phyloP scores from a whole-genome alignment of 441 rosid species.

The Codiaeum variegatum region DNA sequence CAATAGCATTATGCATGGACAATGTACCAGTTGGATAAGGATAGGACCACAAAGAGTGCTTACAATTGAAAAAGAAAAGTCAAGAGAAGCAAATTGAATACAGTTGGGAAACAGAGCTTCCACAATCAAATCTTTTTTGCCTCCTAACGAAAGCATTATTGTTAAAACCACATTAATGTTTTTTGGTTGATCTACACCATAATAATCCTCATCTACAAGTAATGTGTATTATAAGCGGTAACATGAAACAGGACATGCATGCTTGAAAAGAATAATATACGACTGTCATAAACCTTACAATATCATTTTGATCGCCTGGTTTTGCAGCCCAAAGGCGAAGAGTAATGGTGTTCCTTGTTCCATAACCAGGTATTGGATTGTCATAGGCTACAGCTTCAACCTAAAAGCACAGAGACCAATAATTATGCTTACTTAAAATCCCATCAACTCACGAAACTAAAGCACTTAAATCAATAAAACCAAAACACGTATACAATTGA shows the following conservation, averaged over 20 bases:
- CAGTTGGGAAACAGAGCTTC: neutral
- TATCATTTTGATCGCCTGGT: slow-evolving; percentile 47
- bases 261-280: slow-evolving; percentile 14
- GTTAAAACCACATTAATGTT: neutral
- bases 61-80: neutral
- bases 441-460: neutral
- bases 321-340: slow-evolving; percentile 66
- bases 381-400: slow-evolving; percentile 62
- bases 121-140: neutral
- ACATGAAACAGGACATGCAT: neutral
- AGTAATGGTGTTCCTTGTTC: slow-evolving; percentile 48
- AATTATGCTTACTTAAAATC: neutral
- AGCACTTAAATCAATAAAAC: neutral
- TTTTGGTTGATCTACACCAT: neutral
- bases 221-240: neutral
- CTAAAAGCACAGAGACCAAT: slow-evolving; percentile 29
- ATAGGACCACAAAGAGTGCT: too few relatives aligned
- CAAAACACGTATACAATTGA: neutral
- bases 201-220: neutral
- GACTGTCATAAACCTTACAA: slow-evolving; percentile 33
- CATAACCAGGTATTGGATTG: slow-evolving; percentile 56
- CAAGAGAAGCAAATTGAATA: neutral
- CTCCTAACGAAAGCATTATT: too few relatives aligned
- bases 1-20: too few relatives aligned
- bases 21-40: too few relatives aligned